A percentile compares a stretch with the other conserved stretches of the same genome.
These are phyloP conservation scores for Sordariomycetes sp. DNA, from an alignment of 2,329 filamentous ascomycete genomes.

Conservation along the genomic window DNA sequence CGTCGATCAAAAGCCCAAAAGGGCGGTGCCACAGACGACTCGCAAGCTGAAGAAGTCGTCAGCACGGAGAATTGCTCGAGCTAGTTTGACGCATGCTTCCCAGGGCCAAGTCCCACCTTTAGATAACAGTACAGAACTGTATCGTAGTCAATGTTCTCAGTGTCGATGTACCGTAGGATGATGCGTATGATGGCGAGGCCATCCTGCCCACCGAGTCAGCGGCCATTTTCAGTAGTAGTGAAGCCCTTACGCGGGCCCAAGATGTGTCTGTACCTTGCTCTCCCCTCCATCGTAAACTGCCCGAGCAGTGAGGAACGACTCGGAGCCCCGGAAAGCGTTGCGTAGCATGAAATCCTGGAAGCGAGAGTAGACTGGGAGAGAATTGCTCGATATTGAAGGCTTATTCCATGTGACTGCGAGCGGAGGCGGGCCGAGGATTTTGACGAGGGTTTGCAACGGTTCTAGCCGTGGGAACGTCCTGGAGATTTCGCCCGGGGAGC, in stretches of 20 bases:
- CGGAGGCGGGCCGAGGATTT: slow-evolving; percentile 53
- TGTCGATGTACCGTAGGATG: slow-evolving; percentile 54
- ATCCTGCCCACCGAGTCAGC: slow-evolving; percentile 29
- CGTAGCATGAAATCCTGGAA: slow-evolving; percentile 64
- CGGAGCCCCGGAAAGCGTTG: slow-evolving; percentile 51
- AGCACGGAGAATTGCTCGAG: slow-evolving; percentile 3
- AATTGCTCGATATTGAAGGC: slow-evolving; percentile 50
- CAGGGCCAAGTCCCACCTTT: slow-evolving; percentile 30
- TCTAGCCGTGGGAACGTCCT: slow-evolving; percentile 45
- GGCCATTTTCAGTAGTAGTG: not conserved
- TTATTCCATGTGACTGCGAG: slow-evolving; percentile 58
- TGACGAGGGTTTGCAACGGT: slow-evolving; percentile 46
- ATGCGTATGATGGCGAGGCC: slow-evolving; percentile 56
- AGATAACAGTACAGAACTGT: slow-evolving; percentile 54
- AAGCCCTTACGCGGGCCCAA: too few species aligned
- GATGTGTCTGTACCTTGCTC: slow-evolving; percentile 35
- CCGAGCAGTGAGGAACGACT: slow-evolving; percentile 49
- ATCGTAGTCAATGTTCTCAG: slow-evolving; percentile 51
- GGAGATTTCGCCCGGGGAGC: slow-evolving; percentile 37
- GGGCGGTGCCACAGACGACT: slow-evolving; percentile 58
- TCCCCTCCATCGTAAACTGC: slow-evolving; percentile 60
- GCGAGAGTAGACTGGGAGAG: slow-evolving; percentile 49
- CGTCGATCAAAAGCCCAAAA: slow-evolving; percentile 55
- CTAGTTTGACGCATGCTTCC: slow-evolving; percentile 5
- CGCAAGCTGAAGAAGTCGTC: slow-evolving; percentile 36